phyloP scores from a whole-genome alignment of 768 basidiomycete species.

The Tricholoma sp. region DNA sequence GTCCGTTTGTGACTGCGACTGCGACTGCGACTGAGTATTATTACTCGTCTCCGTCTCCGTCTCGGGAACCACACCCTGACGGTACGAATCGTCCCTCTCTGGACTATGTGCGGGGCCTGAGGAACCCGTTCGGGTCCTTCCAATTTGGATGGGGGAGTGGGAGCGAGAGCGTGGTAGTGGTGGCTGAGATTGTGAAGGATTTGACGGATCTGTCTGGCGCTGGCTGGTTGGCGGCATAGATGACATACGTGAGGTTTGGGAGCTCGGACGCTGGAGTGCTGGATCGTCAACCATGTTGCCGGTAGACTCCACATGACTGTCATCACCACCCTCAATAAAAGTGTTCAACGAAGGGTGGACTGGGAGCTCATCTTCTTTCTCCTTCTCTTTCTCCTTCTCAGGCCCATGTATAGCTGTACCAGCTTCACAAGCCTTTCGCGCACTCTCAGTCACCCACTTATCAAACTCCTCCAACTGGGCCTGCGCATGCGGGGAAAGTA shows the following conservation, averaged over 20 bases:
- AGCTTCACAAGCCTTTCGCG: background rate
- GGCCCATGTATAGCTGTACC: background rate
- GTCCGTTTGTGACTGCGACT: background rate
- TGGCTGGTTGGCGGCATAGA: too few relatives aligned
- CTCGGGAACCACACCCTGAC: constrained; percentile 15
- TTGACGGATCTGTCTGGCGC: too few relatives aligned
- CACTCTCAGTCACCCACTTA: background rate
- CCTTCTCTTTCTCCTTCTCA: background rate
- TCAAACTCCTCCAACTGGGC: constrained; percentile 3
- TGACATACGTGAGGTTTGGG: too few relatives aligned
- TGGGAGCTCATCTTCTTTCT: background rate
- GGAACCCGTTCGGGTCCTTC: background rate
- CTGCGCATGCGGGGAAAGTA: background rate
- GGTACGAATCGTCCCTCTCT: constrained; percentile 10
- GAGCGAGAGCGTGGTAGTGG: background rate
- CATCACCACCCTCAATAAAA: background rate
- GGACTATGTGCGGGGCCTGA: background rate
- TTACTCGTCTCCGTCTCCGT: constrained; percentile 9
- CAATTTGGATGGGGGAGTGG: background rate
- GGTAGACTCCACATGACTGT: too few relatives aligned
- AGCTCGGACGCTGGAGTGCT: too few relatives aligned
- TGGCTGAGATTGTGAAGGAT: background rate
- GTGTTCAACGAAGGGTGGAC: background rate
- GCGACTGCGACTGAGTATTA: constrained; percentile 9
- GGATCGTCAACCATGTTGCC: too few relatives aligned